A percentile compares a stretch with the other conserved stretches of the same genome.
These are phyloP conservation scores for Moniliella sp. DNA, from an alignment of 1,284 basidiomycete species.

Conservation along the genomic window DNA sequence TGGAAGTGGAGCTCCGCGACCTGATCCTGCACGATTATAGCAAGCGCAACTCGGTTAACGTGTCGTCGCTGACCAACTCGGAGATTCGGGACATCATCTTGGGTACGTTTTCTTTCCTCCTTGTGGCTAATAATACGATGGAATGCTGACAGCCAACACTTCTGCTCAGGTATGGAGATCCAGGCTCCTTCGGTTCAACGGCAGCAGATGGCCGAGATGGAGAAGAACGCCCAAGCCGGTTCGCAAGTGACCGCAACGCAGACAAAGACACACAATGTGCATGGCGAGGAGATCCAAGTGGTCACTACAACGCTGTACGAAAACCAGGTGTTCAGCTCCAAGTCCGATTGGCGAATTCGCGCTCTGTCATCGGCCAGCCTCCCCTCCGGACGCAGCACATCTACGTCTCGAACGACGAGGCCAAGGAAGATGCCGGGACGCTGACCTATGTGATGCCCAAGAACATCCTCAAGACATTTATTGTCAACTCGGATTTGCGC, in stretches of 20 bases:
- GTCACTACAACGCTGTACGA: constrained; percentile 95
- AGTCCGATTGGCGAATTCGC: constrained; percentile 95
- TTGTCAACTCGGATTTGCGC: constrained; percentile 74
- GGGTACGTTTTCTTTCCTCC: too few species aligned
- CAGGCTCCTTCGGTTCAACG: constrained; percentile 61
- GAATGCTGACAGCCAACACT: background rate
- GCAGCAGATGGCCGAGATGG: constrained; percentile 97
- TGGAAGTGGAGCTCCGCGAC: constrained; percentile 67
- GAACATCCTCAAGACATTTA: constrained; percentile 85
- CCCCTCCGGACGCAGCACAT: constrained; percentile 89
- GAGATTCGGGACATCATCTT: constrained; percentile 47
- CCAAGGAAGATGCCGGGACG: constrained; percentile 82
- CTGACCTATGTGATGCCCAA: constrained; percentile 91
- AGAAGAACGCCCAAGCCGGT: constrained; percentile 74
- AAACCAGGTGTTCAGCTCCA: constrained; percentile 86
- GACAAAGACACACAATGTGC: constrained; percentile 88
- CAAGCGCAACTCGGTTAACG: constrained; percentile 95
- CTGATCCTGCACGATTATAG: constrained; percentile 60
- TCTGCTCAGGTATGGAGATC: constrained; percentile 77
- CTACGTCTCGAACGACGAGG: constrained; percentile 95
- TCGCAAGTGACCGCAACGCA: constrained; percentile 87
- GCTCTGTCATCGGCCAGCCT: constrained; percentile 89
- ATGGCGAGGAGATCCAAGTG: constrained; percentile 85
- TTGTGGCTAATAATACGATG: background rate
- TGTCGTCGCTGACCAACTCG: constrained; percentile 79